A percentile compares a stretch with the other conserved stretches of the same genome.
These are phyloP conservation scores for Claviceps fusiformis DNA, from an alignment of 2,329 filamentous ascomycete species.

Conservation along the genomic window DNA sequence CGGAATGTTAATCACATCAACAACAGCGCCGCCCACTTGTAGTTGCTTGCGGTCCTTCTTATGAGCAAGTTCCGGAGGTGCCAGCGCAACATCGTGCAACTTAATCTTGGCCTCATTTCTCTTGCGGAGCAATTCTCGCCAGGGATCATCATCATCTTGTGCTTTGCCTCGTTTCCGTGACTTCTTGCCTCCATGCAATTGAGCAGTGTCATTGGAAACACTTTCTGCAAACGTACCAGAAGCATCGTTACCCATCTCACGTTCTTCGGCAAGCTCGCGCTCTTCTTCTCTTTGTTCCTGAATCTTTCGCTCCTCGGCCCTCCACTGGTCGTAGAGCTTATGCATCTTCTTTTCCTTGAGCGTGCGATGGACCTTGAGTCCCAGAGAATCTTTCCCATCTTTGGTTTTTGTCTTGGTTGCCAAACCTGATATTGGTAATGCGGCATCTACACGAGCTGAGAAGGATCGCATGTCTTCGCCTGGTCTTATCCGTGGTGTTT, in stretches of 20 bases:
- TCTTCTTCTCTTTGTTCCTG: conserved; percentile 53
- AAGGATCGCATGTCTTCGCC: conserved; percentile 79
- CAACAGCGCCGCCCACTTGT: conserved; percentile 19
- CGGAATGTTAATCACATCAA: conserved; percentile 23
- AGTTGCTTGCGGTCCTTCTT: conserved; percentile 26
- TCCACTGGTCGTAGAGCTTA: conserved; percentile 67
- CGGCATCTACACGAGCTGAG: conserved; percentile 66
- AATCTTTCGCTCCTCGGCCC: conserved; percentile 50
- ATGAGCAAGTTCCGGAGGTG: conserved; percentile 62
- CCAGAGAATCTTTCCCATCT: conserved; percentile 47
- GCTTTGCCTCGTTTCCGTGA: conserved; percentile 27
- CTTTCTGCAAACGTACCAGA: conserved; percentile 23
- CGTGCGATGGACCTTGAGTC: conserved; percentile 56
- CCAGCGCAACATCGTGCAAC: conserved; percentile 51
- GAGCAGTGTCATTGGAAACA: conserved; percentile 29
- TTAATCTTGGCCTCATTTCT: conserved; percentile 40
- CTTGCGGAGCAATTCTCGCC: conserved; percentile 58
- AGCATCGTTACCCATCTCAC: conserved; percentile 46
- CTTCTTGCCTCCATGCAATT: conserved; percentile 16
- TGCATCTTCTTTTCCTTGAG: conserved; percentile 76
- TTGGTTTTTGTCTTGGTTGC: conserved; percentile 44
- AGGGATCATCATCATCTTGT: conserved; percentile 57
- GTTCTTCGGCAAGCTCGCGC: conserved; percentile 48
- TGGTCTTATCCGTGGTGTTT: conserved; percentile 58
- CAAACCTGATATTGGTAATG: conserved; percentile 63